Conservation (phyloP, 139 green algal genomes). For the Chlorella sp. region DNA sequence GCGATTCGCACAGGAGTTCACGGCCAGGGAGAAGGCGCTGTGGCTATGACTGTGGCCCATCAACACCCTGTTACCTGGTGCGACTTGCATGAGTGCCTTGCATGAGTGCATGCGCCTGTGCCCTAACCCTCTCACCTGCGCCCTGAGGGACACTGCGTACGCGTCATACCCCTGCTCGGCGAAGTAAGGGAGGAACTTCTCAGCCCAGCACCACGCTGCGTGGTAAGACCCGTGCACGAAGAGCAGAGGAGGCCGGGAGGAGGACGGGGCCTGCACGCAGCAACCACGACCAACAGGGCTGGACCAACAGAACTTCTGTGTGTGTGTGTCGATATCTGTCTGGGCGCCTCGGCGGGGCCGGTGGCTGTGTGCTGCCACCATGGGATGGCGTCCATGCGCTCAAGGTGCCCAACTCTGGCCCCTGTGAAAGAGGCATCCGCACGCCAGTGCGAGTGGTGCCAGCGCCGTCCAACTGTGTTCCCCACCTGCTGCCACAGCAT, state of each 20-base stretch:
- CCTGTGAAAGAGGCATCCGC: too few species aligned
- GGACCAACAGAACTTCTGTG: neutral
- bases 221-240: neutral
- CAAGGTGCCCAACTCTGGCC: neutral
- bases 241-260: neutral
- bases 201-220: neutral
- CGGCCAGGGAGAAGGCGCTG: neutral
- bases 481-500: neutral
- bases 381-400: neutral
- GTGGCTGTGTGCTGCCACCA: neutral
- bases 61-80: neutral
- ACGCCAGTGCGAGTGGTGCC: too few species aligned
- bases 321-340: too few species aligned
- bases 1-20: conserved; percentile 5
- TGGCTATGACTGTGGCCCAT: neutral
- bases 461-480: too few species aligned
- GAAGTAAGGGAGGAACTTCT: neutral
- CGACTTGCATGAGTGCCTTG: neutral
- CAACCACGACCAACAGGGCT: neutral
- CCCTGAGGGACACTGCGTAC: neutral
- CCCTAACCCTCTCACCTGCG: neutral
- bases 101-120: neutral
- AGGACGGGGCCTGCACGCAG: neutral
- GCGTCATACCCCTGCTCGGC: neutral
- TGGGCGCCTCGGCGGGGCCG: too few species aligned